Percentiles rank a stretch among this genome's conserved stretches.
Conservation (phyloP, 1,284 basidiomycete genomes). For the Trichosporon faecale region DNA sequence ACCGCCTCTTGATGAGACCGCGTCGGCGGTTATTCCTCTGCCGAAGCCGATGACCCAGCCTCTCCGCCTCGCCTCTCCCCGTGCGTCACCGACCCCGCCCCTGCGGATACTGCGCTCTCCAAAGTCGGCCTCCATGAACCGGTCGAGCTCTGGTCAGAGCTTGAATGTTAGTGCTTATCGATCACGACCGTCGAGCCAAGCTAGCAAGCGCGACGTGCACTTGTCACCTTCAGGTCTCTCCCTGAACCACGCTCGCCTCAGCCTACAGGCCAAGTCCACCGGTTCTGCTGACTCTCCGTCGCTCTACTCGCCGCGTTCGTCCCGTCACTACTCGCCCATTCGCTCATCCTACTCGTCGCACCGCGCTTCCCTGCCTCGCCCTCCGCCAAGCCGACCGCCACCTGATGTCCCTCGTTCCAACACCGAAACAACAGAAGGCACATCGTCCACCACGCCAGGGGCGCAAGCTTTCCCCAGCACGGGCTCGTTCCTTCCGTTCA, state of each 20-base stretch:
- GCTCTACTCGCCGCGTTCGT: neutral
- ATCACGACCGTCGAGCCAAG: neutral
- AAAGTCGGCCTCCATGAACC: neutral
- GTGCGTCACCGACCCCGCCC: neutral
- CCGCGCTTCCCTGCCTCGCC: neutral
- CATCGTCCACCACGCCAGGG: neutral
- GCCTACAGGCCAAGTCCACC: neutral
- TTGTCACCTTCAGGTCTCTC: neutral
- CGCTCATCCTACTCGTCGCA: neutral
- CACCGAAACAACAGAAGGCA: neutral
- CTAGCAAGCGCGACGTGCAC: conserved; percentile 1
- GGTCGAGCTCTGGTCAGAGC: neutral
- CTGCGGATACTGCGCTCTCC: neutral
- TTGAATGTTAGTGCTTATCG: neutral
- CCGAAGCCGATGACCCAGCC: neutral
- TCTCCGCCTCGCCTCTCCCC: neutral
- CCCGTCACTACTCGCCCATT: neutral
- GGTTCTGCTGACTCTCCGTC: neutral
- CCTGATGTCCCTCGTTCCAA: neutral
- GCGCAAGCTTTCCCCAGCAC: neutral
- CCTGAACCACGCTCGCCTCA: conserved; percentile 10
- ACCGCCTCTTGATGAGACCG: conserved; percentile 9
- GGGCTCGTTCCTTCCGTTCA: neutral
- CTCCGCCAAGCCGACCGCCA: neutral
- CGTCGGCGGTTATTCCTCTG: neutral